A percentile compares a stretch with the other conserved stretches of the same genome.
Evolutionary conservation across 306 rosid genomes (phyloP).

Genomic region (Mucuna pruriens): DNA sequence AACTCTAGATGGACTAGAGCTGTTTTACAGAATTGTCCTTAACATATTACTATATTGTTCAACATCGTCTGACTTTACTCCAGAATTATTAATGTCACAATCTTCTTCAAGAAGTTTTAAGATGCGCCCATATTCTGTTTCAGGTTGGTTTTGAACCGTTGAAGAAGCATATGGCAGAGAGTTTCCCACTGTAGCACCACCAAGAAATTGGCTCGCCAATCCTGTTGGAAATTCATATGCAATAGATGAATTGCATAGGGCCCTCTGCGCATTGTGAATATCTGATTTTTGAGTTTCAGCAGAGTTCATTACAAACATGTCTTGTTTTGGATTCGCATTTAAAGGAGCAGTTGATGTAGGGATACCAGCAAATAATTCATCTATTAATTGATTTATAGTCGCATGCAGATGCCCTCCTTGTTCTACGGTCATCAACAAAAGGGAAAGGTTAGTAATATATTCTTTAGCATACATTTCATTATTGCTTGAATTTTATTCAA

Average conservation of each 20-base stretch:
- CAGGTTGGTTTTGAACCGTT: neutral
- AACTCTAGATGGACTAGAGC: neutral
- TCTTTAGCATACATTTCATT: no score
- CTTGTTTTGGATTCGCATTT: slow-evolving; percentile 15
- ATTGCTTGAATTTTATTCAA: no score
- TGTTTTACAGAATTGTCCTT: neutral
- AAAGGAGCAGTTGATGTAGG: slow-evolving; percentile 3
- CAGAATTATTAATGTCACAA: neutral
- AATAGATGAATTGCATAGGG: neutral
- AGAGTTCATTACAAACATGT: neutral
- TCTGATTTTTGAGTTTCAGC: neutral
- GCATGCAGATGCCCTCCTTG: no score
- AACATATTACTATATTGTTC: slow-evolving; percentile 22
- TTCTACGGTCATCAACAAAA: no score
- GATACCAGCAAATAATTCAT: neutral
- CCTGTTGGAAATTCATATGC: slow-evolving; percentile 2
- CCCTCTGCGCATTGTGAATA: neutral
- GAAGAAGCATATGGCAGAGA: no score
- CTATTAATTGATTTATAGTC: no score
- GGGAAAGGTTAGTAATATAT: no score
- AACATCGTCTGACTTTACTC: slow-evolving; percentile 1
- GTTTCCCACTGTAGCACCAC: neutral
- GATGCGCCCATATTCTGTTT: slow-evolving; percentile 20
- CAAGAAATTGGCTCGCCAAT: slow-evolving; percentile 22
- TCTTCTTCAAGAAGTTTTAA: slow-evolving; percentile 40